Conservation (phyloP, 257 asterid genomes). For the Euphrasia confusa region DNA sequence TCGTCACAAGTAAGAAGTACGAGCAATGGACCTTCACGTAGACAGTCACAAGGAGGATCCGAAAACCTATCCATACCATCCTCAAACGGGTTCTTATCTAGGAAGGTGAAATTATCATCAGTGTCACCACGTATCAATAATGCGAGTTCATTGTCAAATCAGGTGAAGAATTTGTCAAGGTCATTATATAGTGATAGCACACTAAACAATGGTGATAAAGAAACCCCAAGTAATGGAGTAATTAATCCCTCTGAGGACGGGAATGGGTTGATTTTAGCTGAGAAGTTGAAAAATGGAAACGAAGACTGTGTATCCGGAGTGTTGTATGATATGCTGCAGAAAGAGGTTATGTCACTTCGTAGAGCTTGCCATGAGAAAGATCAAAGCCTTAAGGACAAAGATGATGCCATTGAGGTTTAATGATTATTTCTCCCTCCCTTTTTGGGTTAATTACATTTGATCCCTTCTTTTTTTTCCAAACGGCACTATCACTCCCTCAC, state of each 20-base stretch:
- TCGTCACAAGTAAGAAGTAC: slow-evolving; percentile 43
- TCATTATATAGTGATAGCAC: slow-evolving; percentile 40
- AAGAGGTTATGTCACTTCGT: slow-evolving; percentile 69
- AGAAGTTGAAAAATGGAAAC: slow-evolving; percentile 39
- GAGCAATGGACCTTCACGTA: slow-evolving; percentile 48
- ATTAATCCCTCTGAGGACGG: slow-evolving; percentile 40
- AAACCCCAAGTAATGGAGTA: slow-evolving; percentile 38
- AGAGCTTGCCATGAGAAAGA: slow-evolving; percentile 80
- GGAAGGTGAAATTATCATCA: slow-evolving; percentile 36
- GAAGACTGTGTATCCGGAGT: slow-evolving; percentile 72
- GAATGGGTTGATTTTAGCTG: slow-evolving; percentile 29
- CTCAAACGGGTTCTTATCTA: slow-evolving; percentile 44
- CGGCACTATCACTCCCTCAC: background rate
- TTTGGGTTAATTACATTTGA: background rate
- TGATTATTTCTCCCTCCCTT: slow-evolving; percentile 13
- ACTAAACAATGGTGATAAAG: slow-evolving; percentile 20
- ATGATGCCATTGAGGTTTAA: slow-evolving; percentile 76
- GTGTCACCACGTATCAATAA: slow-evolving; percentile 33
- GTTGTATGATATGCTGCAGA: slow-evolving; percentile 83
- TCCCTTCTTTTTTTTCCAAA: background rate
- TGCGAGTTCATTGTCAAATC: slow-evolving; percentile 41
- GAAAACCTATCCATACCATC: slow-evolving; percentile 45
- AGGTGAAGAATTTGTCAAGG: slow-evolving; percentile 36
- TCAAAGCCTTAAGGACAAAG: slow-evolving; percentile 77
- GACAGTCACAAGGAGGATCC: slow-evolving; percentile 62